Conservation (phyloP, 2,329 filamentous ascomycete genomes). For the Endoconidiophora polonica region DNA sequence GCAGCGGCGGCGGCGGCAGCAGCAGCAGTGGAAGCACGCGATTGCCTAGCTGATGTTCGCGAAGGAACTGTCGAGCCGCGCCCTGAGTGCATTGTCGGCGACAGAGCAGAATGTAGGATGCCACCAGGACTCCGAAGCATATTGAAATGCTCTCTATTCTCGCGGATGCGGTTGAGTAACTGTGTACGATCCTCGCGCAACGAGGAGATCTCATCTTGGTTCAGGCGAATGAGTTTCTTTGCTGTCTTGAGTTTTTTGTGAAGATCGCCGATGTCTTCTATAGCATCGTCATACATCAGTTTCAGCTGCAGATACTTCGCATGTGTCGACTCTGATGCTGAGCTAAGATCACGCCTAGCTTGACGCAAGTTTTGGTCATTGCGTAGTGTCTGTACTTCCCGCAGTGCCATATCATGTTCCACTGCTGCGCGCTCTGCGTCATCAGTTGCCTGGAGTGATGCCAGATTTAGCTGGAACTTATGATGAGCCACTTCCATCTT, state of each 20-base stretch:
- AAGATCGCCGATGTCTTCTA: constrained; percentile 48
- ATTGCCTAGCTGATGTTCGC: constrained; percentile 28
- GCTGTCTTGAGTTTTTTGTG: constrained; percentile 52
- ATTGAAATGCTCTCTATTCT: constrained; percentile 78
- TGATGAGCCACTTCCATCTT: constrained; percentile 80
- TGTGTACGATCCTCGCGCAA: constrained; percentile 62
- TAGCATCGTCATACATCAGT: constrained; percentile 45
- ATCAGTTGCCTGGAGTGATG: constrained; percentile 70
- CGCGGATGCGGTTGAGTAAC: constrained; percentile 67
- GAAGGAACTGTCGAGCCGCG: constrained; percentile 20
- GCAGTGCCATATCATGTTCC: constrained; percentile 79
- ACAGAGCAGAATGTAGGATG: constrained; percentile 45
- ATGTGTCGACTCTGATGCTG: constrained; percentile 35
- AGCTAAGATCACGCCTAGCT: constrained; percentile 35
- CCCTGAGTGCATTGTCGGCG: constrained; percentile 27
- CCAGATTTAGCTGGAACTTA: constrained; percentile 74
- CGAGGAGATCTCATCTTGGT: constrained; percentile 53
- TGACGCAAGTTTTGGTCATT: constrained; percentile 53
- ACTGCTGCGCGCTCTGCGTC: constrained; percentile 75
- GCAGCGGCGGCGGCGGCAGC: constrained; percentile 28
- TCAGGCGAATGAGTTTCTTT: constrained; percentile 61
- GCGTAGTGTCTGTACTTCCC: constrained; percentile 73
- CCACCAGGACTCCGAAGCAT: constrained; percentile 60
- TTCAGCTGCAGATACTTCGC: constrained; percentile 46
- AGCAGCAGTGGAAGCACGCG: constrained; percentile 35